Percentiles rank a stretch among this genome's conserved stretches.
These are phyloP conservation scores for Leccinum barrowsii DNA, from an alignment of 768 basidiomycete species.

Conservation along the genomic window DNA sequence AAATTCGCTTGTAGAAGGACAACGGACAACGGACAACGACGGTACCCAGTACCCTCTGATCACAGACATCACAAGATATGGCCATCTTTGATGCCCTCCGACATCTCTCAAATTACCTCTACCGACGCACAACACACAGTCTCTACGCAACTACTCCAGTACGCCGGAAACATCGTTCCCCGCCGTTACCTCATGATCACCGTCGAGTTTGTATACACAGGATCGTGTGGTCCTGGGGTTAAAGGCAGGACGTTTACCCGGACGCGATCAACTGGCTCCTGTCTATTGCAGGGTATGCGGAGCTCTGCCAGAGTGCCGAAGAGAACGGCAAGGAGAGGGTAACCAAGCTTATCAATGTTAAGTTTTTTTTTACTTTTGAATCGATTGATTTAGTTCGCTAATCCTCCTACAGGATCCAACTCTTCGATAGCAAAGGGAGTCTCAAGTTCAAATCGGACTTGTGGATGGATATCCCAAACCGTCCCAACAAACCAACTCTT, in stretches of 20 bases:
- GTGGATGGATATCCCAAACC: slow-evolving; percentile 71
- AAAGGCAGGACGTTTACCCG: slow-evolving; percentile 89
- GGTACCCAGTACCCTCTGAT: too few species aligned
- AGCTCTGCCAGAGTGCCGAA: slow-evolving; percentile 43
- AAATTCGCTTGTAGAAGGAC: too few species aligned
- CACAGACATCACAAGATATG: too few species aligned
- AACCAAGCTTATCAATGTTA: slow-evolving; percentile 13
- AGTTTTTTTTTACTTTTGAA: neutral
- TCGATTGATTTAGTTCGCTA: slow-evolving; percentile 8
- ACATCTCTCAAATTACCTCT: too few species aligned
- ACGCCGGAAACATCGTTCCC: too few species aligned
- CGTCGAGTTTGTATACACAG: too few species aligned
- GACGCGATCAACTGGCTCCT: slow-evolving; percentile 74
- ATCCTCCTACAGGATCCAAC: slow-evolving; percentile 42
- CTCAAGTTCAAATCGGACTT: slow-evolving; percentile 86
- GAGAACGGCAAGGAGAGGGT: slow-evolving; percentile 31
- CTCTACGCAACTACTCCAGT: too few species aligned
- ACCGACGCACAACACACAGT: too few species aligned
- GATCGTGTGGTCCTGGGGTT: slow-evolving; percentile 34
- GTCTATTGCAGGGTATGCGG: slow-evolving; percentile 55
- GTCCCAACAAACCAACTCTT: too few species aligned
- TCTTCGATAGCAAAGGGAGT: slow-evolving; percentile 73
- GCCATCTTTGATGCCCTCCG: too few species aligned
- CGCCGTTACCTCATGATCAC: too few species aligned
- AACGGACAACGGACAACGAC: too few species aligned